phyloP scores from a whole-genome alignment of 331 rosid species.

The Malus hybrid region DNA sequence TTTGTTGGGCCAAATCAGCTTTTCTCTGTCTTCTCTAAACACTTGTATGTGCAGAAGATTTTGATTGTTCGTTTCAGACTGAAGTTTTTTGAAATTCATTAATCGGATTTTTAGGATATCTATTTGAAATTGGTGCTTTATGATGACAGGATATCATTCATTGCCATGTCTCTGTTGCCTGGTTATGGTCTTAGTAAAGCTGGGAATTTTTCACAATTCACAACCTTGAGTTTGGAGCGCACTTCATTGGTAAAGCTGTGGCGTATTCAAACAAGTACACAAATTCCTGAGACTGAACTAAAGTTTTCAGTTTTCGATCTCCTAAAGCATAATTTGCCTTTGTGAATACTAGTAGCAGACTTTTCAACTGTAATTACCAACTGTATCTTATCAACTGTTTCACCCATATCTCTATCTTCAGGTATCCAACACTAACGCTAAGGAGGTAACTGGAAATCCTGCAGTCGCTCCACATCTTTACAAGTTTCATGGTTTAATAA shows the following conservation, averaged over 20 bases:
- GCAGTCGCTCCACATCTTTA: conserved; percentile 52
- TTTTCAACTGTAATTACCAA: background rate
- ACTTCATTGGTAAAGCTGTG: conserved; percentile 61
- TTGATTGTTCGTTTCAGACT: too few relatives aligned
- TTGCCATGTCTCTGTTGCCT: conserved; percentile 79
- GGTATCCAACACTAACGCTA: conserved; percentile 67
- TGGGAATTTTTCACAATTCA: conserved; percentile 74
- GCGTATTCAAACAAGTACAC: conserved; percentile 54
- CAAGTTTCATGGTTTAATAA: conserved; percentile 76
- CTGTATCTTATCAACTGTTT: background rate
- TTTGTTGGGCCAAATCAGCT: background rate
- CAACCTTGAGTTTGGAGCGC: conserved; percentile 75
- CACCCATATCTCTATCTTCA: conserved; percentile 8
- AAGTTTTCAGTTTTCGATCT: background rate
- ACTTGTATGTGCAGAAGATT: background rate
- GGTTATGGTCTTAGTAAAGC: conserved; percentile 70
- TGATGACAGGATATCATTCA: conserved; percentile 71
- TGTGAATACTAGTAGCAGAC: background rate
- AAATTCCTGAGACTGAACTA: conserved; percentile 5
- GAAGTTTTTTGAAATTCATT: background rate
- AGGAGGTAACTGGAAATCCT: conserved; percentile 55
- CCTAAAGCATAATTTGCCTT: background rate
- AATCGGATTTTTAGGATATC: background rate
- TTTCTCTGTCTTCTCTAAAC: background rate
- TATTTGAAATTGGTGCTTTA: background rate